These are phyloP conservation scores for Leishmania tarentolae DNA, from an alignment of 208 protist species.

Conservation along the genomic window DNA sequence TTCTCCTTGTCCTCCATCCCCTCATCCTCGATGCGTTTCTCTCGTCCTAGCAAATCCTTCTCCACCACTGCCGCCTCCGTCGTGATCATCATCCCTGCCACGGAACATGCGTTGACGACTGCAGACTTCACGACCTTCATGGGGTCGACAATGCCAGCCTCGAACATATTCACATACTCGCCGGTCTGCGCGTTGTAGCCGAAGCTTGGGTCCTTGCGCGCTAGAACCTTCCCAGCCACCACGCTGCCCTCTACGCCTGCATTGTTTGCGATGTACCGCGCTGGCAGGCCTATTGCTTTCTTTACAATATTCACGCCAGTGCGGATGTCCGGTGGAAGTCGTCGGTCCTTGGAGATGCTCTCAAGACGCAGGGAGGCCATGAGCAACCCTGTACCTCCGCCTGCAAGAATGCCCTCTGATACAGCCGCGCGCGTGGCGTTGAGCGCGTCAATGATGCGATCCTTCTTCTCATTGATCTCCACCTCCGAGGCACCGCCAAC, in stretches of 20 bases:
- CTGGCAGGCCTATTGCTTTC: slow-evolving; percentile 79
- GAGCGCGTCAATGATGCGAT: slow-evolving; percentile 98
- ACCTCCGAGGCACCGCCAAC: slow-evolving; percentile 98
- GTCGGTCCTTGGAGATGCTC: slow-evolving; percentile 69
- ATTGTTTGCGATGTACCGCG: slow-evolving; percentile 96
- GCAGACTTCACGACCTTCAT: slow-evolving; percentile 99
- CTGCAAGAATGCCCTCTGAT: slow-evolving; percentile 98
- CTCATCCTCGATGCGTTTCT: slow-evolving; percentile 72
- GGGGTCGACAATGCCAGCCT: slow-evolving; percentile 99
- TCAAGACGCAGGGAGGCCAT: slow-evolving; percentile 91
- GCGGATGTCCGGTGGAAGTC: slow-evolving; percentile 66
- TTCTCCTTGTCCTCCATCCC: slow-evolving; percentile 87
- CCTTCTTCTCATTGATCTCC: slow-evolving; percentile 99
- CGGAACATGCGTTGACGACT: slow-evolving; percentile 97
- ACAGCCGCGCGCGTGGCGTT: slow-evolving; percentile 99
- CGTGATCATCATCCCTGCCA: slow-evolving; percentile 99
- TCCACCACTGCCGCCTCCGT: slow-evolving; percentile 97
- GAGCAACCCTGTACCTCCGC: slow-evolving; percentile 97
- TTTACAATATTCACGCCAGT: slow-evolving; percentile 87
- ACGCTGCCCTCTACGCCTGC: slow-evolving; percentile 98
- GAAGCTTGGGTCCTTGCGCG: slow-evolving; percentile 73
- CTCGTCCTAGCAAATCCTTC: slow-evolving; percentile 65
- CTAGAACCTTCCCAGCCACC: slow-evolving; percentile 96
- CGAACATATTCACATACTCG: slow-evolving; percentile 98
- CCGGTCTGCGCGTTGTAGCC: slow-evolving; percentile 97